Conservation (phyloP, 1,139 yeast species). For the Magnusiomyces tetraspermus region DNA sequence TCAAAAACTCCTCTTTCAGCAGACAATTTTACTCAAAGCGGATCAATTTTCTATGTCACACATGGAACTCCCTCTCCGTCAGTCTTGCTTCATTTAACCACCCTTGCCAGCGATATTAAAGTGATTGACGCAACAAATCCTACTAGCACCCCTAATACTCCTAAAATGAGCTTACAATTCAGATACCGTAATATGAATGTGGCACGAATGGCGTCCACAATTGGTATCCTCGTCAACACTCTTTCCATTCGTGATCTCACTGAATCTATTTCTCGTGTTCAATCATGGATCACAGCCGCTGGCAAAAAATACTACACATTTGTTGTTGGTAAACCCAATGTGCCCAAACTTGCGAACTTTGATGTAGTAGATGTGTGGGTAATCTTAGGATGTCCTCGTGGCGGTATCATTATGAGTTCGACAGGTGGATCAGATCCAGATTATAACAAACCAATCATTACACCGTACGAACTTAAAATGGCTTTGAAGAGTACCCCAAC, state of each 20-base stretch:
- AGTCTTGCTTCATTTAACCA: conserved; percentile 60
- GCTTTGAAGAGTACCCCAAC: conserved; percentile 65
- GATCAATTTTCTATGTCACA: conserved; percentile 47
- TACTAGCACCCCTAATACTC: conserved; percentile 39
- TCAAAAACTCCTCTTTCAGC: conserved; percentile 15
- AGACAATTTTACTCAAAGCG: neutral
- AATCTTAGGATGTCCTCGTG: conserved; percentile 86
- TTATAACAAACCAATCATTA: conserved; percentile 80
- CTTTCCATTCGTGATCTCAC: conserved; percentile 68
- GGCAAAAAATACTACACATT: conserved; percentile 89
- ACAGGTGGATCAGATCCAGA: conserved; percentile 43
- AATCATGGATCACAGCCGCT: conserved; percentile 52
- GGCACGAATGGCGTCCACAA: conserved; percentile 83
- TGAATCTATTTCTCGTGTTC: conserved; percentile 49
- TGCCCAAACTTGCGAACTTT: conserved; percentile 90
- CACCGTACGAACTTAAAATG: conserved; percentile 82
- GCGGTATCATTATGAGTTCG: conserved; percentile 59
- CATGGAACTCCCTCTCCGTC: conserved; percentile 65
- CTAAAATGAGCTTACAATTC: conserved; percentile 68
- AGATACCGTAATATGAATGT: conserved; percentile 79
- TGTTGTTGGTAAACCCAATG: conserved; percentile 98
- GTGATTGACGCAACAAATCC: conserved; percentile 20
- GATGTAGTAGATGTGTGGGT: conserved; percentile 92
- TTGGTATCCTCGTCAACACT: conserved; percentile 86
- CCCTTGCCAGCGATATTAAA: conserved; percentile 50